phyloP scores from a whole-genome alignment of 2,329 filamentous ascomycete genomes.

The Calonectria naviculata region DNA sequence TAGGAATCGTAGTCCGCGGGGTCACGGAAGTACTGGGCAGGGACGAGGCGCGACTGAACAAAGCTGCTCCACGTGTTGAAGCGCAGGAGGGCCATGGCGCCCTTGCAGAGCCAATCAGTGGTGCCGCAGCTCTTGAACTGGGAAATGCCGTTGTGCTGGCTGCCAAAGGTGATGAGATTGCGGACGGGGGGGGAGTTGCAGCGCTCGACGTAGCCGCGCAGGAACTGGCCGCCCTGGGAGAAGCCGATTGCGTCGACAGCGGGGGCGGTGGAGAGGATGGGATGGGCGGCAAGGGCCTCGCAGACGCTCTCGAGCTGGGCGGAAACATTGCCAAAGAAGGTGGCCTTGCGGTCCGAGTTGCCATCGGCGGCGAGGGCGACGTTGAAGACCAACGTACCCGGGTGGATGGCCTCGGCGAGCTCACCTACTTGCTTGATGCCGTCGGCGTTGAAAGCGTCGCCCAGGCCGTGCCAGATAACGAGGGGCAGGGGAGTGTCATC shows the following conservation, averaged over 20 bases:
- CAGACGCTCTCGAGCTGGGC: constrained; percentile 83
- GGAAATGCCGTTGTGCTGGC: constrained; percentile 91
- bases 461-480: constrained; percentile 91
- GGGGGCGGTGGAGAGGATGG: constrained; percentile 83
- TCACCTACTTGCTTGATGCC: constrained; percentile 78
- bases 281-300: constrained; percentile 77
- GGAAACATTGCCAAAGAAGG: constrained; percentile 92
- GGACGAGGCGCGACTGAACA: constrained; percentile 84
- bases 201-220: constrained; percentile 89
- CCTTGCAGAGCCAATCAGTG: constrained; percentile 83
- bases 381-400: constrained; percentile 86
- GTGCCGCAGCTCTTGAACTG: constrained; percentile 80
- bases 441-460: constrained; percentile 80
- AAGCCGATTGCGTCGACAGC: constrained; percentile 94
- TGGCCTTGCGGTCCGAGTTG: constrained; percentile 79
- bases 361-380: constrained; percentile 77
- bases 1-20: constrained; percentile 73
- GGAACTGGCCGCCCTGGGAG: constrained; percentile 94
- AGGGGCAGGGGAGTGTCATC: constrained; percentile 83
- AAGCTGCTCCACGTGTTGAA: constrained; percentile 83
- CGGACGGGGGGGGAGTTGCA: constrained; percentile 82
- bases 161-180: constrained; percentile 88
- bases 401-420: constrained; percentile 79
- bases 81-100: constrained; percentile 80
- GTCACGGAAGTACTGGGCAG: constrained; percentile 94